Evolutionary conservation across 306 rosid genomes (phyloP).

Genomic region (Pachyrhizus erosus): DNA sequence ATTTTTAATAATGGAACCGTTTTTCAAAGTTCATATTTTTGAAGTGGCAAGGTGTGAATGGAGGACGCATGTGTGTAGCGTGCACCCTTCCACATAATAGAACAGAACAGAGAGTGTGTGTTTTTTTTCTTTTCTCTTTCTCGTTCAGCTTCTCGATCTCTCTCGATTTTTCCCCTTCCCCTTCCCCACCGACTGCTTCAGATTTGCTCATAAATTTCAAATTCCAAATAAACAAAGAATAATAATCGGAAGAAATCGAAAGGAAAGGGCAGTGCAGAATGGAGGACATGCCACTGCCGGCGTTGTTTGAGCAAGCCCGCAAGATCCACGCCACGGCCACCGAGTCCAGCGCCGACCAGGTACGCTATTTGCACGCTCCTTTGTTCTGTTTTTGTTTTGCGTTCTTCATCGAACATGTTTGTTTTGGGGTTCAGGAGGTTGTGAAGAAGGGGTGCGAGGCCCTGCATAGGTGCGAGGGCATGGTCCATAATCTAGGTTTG

Average conservation of each 20-base stretch:
- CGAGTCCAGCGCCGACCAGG: slow-evolving; percentile 82
- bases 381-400: neutral
- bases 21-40: no score
- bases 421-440: slow-evolving; percentile 55
- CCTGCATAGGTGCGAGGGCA: slow-evolving; percentile 77
- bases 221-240: no score
- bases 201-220: neutral
- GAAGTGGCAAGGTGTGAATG: neutral
- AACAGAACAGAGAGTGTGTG: no score
- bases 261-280: slow-evolving; percentile 28
- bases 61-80: neutral
- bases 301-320: slow-evolving; percentile 80
- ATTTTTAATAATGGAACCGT: no score
- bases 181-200: neutral
- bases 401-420: neutral
- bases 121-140: no score
- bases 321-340: slow-evolving; percentile 73
- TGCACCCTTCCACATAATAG: slow-evolving; percentile 17
- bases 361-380: neutral
- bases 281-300: slow-evolving; percentile 80
- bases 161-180: neutral
- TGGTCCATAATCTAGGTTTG: slow-evolving; percentile 79
- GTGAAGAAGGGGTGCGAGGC: slow-evolving; percentile 74
- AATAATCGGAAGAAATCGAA: neutral
- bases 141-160: slow-evolving; percentile 5